Percentiles rank a stretch among this genome's conserved stretches.
These are phyloP conservation scores for Xylariaceae sp. DNA, from an alignment of 2,329 filamentous ascomycete species.

Conservation along the genomic window DNA sequence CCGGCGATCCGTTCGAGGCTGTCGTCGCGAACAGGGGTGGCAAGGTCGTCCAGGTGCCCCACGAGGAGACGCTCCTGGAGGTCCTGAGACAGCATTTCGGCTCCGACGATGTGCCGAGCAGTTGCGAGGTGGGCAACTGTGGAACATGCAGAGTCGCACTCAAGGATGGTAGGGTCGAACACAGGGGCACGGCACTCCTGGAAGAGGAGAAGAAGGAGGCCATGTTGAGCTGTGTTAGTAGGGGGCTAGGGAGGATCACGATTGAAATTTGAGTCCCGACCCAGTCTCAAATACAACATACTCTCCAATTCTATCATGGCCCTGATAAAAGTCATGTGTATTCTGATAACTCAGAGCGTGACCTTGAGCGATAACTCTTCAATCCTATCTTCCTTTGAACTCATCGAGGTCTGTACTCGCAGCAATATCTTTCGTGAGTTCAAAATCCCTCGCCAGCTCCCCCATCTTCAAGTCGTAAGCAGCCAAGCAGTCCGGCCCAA, in stretches of 20 bases:
- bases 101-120: constrained; percentile 38
- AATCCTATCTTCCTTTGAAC: background rate
- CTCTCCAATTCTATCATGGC: too few relatives aligned
- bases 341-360: too few relatives aligned
- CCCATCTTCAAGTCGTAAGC: constrained; percentile 13
- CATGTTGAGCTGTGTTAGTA: constrained; percentile 49
- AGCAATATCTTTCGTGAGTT: constrained; percentile 17
- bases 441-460: constrained; percentile 12
- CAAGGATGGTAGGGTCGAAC: constrained; percentile 40
- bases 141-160: constrained; percentile 45
- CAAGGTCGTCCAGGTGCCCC: constrained; percentile 40
- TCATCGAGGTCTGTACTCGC: constrained; percentile 7
- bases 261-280: constrained; percentile 39
- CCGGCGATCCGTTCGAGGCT: constrained; percentile 56
- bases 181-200: constrained; percentile 43
- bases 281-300: background rate
- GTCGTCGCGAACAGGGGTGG: constrained; percentile 39
- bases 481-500: constrained; percentile 14
- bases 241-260: constrained; percentile 44
- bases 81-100: constrained; percentile 40
- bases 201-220: constrained; percentile 39
- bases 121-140: constrained; percentile 51
- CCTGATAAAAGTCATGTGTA: too few relatives aligned
- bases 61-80: constrained; percentile 46
- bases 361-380: too few relatives aligned